Evolutionary conservation across 345 rosid species (phyloP).

Genomic region (Gossypium anomalum): DNA sequence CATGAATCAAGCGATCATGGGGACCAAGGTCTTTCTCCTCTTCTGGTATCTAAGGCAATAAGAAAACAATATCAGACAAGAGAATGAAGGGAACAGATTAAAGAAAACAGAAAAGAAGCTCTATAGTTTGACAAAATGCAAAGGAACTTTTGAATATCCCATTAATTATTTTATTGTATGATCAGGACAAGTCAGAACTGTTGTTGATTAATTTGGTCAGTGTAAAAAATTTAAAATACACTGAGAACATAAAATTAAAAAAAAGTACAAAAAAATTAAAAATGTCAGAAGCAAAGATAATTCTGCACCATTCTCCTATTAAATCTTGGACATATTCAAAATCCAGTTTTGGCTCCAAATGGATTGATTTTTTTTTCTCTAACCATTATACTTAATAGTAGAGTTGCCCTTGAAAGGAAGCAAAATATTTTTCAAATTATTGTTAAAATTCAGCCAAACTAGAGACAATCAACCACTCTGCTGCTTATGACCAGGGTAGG

Average conservation of each 20-base stretch:
- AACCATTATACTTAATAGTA: background rate
- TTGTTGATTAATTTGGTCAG: background rate
- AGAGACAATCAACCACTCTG: background rate
- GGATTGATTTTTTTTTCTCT: background rate
- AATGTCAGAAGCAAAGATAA: background rate
- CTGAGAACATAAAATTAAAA: background rate
- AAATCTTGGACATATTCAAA: background rate
- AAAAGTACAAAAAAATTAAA: background rate
- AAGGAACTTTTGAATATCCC: background rate
- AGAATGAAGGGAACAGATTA: background rate
- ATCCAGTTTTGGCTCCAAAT: background rate
- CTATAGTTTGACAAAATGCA: background rate
- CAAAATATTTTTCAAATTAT: background rate
- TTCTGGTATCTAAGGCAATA: constrained; percentile 48
- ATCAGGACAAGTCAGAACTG: background rate
- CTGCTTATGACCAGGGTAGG: background rate
- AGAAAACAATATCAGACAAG: constrained; percentile 6
- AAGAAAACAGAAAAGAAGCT: background rate
- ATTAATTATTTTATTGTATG: background rate
- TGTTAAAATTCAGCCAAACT: background rate
- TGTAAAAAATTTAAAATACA: background rate
- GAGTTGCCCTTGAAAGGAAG: background rate
- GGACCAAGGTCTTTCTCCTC: constrained; percentile 67
- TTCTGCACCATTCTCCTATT: background rate
- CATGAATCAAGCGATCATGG: constrained; percentile 64